Evolutionary conservation across 2,329 filamentous ascomycete genomes (phyloP).

Genomic region (Ophiobolus disseminans): DNA sequence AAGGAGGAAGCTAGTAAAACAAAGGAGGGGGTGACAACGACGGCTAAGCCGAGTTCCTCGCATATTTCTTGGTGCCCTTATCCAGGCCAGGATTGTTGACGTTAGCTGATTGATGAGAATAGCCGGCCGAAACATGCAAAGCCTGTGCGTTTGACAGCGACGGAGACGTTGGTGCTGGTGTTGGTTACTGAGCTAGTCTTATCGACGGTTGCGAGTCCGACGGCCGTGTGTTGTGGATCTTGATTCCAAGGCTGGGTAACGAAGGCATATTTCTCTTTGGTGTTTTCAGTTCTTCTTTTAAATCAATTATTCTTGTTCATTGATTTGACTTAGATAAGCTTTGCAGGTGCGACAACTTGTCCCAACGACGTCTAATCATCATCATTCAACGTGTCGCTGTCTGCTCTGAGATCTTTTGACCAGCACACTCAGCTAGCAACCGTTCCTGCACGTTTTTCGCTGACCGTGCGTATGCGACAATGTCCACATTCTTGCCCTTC

Average conservation of each 20-base stretch:
- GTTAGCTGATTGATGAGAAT: not conserved
- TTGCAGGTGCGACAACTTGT: not conserved
- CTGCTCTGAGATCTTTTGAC: constrained; percentile 20
- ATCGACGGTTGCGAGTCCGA: not conserved
- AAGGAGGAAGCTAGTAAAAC: not conserved
- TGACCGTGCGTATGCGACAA: constrained; percentile 58
- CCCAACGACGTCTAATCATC: not conserved
- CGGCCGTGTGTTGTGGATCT: not conserved
- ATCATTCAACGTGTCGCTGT: constrained; percentile 18
- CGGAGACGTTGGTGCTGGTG: constrained; percentile 2
- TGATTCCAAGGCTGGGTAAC: no score
- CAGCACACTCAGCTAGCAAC: constrained; percentile 43
- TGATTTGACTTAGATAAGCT: not conserved
- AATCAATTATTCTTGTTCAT: not conserved
- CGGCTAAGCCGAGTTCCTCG: no score
- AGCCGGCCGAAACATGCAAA: not conserved
- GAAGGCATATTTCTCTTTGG: no score
- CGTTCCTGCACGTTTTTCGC: constrained; percentile 59
- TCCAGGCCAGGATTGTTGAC: constrained; percentile 17
- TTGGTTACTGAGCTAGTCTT: constrained; percentile 8
- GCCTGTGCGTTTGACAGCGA: not conserved
- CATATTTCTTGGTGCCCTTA: constrained; percentile 30
- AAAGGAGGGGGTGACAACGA: constrained; percentile 1
- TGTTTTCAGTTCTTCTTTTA: not conserved
- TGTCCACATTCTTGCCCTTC: constrained; percentile 59